These are phyloP conservation scores for Boletus rubescentipes DNA, from an alignment of 768 basidiomycete species.

Conservation along the genomic window DNA sequence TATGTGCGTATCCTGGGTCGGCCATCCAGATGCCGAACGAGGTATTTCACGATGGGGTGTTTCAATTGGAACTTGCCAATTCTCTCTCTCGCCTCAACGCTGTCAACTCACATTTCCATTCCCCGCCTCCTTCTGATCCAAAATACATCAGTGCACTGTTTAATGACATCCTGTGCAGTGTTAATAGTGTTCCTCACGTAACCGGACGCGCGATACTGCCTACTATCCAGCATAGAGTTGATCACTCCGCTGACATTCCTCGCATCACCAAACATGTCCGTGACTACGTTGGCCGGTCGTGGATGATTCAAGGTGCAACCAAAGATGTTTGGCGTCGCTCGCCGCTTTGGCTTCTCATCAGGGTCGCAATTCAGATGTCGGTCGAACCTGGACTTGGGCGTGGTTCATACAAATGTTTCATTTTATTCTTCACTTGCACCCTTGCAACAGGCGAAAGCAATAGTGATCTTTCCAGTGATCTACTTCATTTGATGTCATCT, in stretches of 20 bases:
- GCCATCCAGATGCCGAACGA: constrained; percentile 9
- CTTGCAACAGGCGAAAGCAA: constrained; percentile 21
- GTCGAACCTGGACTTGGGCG: constrained; percentile 3
- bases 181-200: constrained; percentile 15
- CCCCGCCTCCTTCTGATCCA: background rate
- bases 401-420: constrained; percentile 45
- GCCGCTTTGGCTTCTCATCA: constrained; percentile 33
- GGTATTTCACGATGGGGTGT: constrained; percentile 9
- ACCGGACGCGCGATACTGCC: background rate
- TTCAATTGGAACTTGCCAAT: constrained; percentile 15
- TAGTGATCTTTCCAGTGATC: constrained; percentile 12
- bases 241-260: no score
- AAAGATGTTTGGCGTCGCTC: constrained; percentile 26
- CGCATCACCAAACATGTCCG: constrained; percentile 14
- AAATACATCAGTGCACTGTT: background rate
- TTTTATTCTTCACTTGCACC: constrained; percentile 38
- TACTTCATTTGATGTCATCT: constrained; percentile 25
- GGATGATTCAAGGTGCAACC: no score
- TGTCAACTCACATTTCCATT: background rate
- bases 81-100: constrained; percentile 19
- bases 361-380: constrained; percentile 31
- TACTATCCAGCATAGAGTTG: no score
- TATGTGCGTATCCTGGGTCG: constrained; percentile 29
- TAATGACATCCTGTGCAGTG: background rate
- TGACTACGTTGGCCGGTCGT: constrained; percentile 20